phyloP scores from a whole-genome alignment of 106 monocot genomes.

The Apostasia shenzhenica region DNA sequence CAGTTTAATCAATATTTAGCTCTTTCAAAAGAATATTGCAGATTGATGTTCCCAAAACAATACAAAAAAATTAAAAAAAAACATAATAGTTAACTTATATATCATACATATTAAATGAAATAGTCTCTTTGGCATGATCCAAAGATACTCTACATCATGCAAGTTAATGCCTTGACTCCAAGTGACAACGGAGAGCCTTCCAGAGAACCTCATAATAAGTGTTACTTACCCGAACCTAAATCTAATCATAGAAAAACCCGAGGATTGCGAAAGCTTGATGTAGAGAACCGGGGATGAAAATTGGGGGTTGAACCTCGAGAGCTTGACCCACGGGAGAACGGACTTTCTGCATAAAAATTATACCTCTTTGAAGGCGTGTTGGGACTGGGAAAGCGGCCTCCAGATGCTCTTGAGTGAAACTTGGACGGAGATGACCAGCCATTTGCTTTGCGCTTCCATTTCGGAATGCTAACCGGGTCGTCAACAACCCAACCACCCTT shows the following conservation, averaged over 20 bases:
- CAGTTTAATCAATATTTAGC: too few species aligned
- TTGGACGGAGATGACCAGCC: constrained; percentile 25
- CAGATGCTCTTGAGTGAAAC: neutral
- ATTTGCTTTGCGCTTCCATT: constrained; percentile 15
- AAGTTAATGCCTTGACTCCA: neutral
- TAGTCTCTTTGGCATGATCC: too few species aligned
- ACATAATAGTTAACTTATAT: too few species aligned
- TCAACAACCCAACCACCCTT: constrained; percentile 53
- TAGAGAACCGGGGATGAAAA: constrained; percentile 6
- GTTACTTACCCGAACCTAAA: neutral
- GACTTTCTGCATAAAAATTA: constrained; percentile 9
- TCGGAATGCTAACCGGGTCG: constrained; percentile 25
- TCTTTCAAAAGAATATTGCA: too few species aligned
- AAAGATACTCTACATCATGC: neutral
- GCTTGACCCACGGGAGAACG: constrained; percentile 4
- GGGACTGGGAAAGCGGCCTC: constrained; percentile 19
- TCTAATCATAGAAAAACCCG: neutral
- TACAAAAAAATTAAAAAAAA: too few species aligned
- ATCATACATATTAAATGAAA: too few species aligned
- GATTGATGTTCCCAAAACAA: too few species aligned
- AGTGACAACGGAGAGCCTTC: neutral
- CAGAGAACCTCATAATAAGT: neutral
- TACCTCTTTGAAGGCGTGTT: constrained; percentile 21
- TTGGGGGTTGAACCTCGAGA: neutral
- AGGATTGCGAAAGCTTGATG: constrained; percentile 18